phyloP scores from a whole-genome alignment of 805 yeast genomes.

The Candida sakaeoensis region DNA sequence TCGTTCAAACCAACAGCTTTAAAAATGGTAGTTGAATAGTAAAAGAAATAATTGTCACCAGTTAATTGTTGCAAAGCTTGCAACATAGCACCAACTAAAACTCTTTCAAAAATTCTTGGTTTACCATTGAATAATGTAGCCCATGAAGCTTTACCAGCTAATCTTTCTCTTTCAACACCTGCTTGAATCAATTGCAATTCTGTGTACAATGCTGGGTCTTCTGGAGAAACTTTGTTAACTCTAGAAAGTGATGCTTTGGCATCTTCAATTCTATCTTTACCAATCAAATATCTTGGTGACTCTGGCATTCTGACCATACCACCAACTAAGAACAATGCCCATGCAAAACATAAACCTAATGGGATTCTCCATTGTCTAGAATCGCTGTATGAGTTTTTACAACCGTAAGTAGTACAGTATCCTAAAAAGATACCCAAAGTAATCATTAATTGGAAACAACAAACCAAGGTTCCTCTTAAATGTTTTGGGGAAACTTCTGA shows the following conservation, averaged over 20 bases:
- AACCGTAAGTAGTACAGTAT: conserved; percentile 62
- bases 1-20: conserved; percentile 46
- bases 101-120: conserved; percentile 57
- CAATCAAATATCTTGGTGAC: conserved; percentile 61
- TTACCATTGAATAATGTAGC: conserved; percentile 57
- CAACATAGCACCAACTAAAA: conserved; percentile 53
- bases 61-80: conserved; percentile 58
- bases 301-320: conserved; percentile 64
- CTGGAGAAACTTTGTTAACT: conserved; percentile 52
- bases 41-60: conserved; percentile 61
- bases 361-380: conserved; percentile 69
- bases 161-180: conserved; percentile 56
- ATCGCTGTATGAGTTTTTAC: conserved; percentile 44
- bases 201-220: conserved; percentile 49
- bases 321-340: conserved; percentile 47
- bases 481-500: conserved; percentile 69
- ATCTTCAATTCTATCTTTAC: conserved; percentile 44
- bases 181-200: conserved; percentile 54
- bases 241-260: conserved; percentile 53
- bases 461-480: conserved; percentile 67
- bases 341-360: conserved; percentile 48
- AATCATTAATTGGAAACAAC: conserved; percentile 65
- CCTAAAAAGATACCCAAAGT: conserved; percentile 71
- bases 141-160: conserved; percentile 68
- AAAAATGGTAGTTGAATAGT: conserved; percentile 57